Evolutionary conservation across 2,329 filamentous ascomycete species (phyloP), one percentile per base, ranked within the genome.

Genomic region (Fonsecaea nubica): DNA sequence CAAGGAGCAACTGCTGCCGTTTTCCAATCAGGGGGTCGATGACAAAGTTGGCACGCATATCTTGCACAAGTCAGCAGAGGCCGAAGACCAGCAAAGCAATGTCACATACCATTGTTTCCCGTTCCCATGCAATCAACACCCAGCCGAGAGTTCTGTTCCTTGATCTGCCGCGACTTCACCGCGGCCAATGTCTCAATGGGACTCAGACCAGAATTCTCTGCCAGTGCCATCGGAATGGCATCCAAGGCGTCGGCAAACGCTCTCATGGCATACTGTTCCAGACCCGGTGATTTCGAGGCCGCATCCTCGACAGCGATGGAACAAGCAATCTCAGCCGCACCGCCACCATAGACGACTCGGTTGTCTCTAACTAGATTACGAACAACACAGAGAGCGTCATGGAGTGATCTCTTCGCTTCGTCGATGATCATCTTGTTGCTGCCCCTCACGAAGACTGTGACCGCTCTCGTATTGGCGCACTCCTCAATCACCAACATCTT

Each of bases 381-480:
- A 60, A 99, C 95, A 57, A 99, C 95, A 77, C 96, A 99, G 58
- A 99, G 89, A 65, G 95, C 95, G 80, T 99, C 95, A 79, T 99
- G 96, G 66, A 99, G 86, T 57, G 95, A 98, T 75, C 96, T 89
- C 84, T 97, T 97, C 62, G 96, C 96, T 81, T 99, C 96, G 77
- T 99, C 96, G 78, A 99, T 98, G 79, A 99, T 97, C 95, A 99
- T 99, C 86, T 98, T 99, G 87, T 99, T 99, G 85, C 93, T 96
- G 76, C 95, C 95, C 76, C 95, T 87, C 67, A 99, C 92, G 79
- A 99, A 99, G 63, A 96, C 89, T 2, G 95, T 99, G 67, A 99
- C 96, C 53, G 95, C 95, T 75, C 95, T 86, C 65, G 92, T 97
- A 83, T 99, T 99, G 76, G 96, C 95, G 77, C 95, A 99, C 82